Conservation (phyloP, 1,139 yeast genomes). For the Tardiomyces depauwii region DNA sequence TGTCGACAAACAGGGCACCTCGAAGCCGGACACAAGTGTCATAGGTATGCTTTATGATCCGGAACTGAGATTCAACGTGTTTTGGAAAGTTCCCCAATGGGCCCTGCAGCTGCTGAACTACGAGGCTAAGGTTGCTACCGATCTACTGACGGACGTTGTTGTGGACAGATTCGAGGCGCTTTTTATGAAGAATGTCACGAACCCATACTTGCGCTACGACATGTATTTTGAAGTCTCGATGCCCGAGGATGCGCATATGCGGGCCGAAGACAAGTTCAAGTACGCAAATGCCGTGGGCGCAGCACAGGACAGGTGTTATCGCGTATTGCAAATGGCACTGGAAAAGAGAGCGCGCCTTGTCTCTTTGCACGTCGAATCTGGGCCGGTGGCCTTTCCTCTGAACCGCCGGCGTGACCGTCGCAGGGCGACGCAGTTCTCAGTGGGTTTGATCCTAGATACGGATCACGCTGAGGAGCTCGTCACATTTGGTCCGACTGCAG, state of each 20-base stretch:
- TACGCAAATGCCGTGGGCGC: slow-evolving; percentile 61
- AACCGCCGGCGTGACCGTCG: slow-evolving; percentile 4
- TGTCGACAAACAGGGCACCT: too few relatives aligned
- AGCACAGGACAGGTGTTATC: slow-evolving; percentile 47
- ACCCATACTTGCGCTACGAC: slow-evolving; percentile 56
- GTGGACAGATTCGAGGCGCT: slow-evolving; percentile 78
- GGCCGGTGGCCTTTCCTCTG: neutral
- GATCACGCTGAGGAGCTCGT: slow-evolving; percentile 69
- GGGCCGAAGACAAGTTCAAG: slow-evolving; percentile 64
- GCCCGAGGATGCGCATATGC: slow-evolving; percentile 25
- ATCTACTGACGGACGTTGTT: slow-evolving; percentile 63
- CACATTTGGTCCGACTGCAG: slow-evolving; percentile 70
- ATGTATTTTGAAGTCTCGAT: slow-evolving; percentile 39
- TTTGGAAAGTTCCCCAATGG: slow-evolving; percentile 70
- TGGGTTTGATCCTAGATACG: slow-evolving; percentile 65
- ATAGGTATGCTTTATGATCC: slow-evolving; percentile 1
- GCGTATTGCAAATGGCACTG: slow-evolving; percentile 51
- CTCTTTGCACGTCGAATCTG: neutral
- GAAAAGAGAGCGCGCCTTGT: slow-evolving; percentile 52
- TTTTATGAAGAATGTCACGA: slow-evolving; percentile 52
- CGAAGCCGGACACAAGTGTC: neutral
- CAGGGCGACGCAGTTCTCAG: slow-evolving; percentile 18
- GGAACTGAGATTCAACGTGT: slow-evolving; percentile 56
- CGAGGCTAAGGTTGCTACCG: slow-evolving; percentile 60
- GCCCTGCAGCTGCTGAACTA: slow-evolving; percentile 52